phyloP scores from a whole-genome alignment of 805 yeast species.

The Tetrapisispora pingtungensis region DNA sequence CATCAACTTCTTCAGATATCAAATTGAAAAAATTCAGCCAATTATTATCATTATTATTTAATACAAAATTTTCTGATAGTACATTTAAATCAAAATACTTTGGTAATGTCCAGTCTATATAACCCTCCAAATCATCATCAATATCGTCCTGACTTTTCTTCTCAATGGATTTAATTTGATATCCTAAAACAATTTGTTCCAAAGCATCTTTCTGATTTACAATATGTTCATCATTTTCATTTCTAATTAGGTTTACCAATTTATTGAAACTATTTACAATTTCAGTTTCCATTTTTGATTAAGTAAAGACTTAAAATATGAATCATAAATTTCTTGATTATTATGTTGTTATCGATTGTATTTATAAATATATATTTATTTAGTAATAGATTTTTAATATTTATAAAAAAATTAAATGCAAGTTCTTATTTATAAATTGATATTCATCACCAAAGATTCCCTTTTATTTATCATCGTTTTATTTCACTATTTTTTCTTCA shows the following conservation, averaged over 20 bases:
- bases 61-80: conserved; percentile 14
- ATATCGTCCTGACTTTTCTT: too few species aligned
- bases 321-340: too few species aligned
- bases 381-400: too few species aligned
- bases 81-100: conserved; percentile 10
- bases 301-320: too few species aligned
- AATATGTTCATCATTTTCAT: not conserved
- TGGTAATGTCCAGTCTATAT: conserved; percentile 13
- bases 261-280: not conserved
- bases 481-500: too few species aligned
- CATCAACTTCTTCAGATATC: not conserved
- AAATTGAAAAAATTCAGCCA: not conserved
- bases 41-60: not conserved
- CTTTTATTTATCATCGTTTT: too few species aligned
- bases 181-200: not conserved
- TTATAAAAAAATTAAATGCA: too few species aligned
- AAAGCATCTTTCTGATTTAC: not conserved
- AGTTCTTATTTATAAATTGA: too few species aligned
- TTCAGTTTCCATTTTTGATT: not conserved
- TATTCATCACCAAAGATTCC: too few species aligned
- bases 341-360: too few species aligned
- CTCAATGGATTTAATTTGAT: not conserved
- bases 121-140: not conserved
- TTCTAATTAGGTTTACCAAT: not conserved
- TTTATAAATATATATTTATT: too few species aligned